Evolutionary conservation across 805 yeast species (phyloP).

Genomic region (Nakazawaea peltata): DNA sequence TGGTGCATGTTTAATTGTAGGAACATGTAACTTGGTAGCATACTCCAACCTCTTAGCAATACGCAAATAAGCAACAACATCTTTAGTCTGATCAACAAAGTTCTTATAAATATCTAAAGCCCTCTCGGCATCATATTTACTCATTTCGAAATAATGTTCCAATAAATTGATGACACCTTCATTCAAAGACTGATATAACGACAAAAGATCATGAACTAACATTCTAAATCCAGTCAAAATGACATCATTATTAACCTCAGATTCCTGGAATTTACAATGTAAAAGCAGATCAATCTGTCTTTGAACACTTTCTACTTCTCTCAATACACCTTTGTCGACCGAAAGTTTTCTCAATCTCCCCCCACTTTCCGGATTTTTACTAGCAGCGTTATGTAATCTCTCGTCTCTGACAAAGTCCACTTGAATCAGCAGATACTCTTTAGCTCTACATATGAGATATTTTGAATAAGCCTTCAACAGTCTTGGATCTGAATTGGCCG

Average conservation of each 20-base stretch:
- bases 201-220: conserved; percentile 81
- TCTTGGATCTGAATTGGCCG: conserved; percentile 35
- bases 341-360: conserved; percentile 57
- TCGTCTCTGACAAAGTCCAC: conserved; percentile 78
- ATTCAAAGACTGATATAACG: conserved; percentile 82
- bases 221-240: conserved; percentile 77
- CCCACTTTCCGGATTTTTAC: conserved; percentile 36
- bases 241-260: conserved; percentile 79
- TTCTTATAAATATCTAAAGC: conserved; percentile 77
- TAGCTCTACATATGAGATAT: conserved; percentile 61
- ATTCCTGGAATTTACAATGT: conserved; percentile 67
- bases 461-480: conserved; percentile 59
- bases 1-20: conserved; percentile 95
- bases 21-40: conserved; percentile 84
- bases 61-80: conserved; percentile 80
- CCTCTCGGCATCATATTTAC: conserved; percentile 76
- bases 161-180: conserved; percentile 93
- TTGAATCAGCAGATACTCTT: conserved; percentile 55
- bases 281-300: conserved; percentile 70
- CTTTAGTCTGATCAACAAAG: conserved; percentile 79
- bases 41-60: conserved; percentile 84
- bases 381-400: conserved; percentile 31
- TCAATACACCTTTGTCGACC: conserved; percentile 71
- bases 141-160: conserved; percentile 93
- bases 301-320: conserved; percentile 82